Conservation (phyloP, 1,284 basidiomycete species). For the Cutaneotrichosporon dermatis region DNA sequence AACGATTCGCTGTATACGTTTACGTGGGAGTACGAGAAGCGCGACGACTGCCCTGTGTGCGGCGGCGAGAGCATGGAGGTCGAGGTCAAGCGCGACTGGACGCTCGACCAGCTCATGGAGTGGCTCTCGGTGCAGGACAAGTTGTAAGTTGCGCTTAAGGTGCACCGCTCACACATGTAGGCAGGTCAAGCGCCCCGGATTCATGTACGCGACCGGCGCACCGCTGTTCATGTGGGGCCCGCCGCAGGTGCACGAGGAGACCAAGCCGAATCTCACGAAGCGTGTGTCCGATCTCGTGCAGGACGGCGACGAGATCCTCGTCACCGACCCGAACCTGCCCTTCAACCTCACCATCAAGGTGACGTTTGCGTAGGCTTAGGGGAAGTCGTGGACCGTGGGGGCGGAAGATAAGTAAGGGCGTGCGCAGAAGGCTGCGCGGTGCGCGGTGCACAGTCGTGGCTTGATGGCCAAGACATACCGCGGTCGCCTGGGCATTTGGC, state of each 20-base stretch:
- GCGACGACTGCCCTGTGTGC: constrained; percentile 93
- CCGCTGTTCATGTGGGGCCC: constrained; percentile 91
- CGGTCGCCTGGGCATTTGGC: no score
- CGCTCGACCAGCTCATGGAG: constrained; percentile 79
- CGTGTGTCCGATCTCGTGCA: constrained; percentile 73
- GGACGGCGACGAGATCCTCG: constrained; percentile 70
- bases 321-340: constrained; percentile 82
- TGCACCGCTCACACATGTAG: constrained; percentile 50
- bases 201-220: constrained; percentile 59
- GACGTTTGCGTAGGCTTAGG: constrained; percentile 19
- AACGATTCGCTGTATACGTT: constrained; percentile 96
- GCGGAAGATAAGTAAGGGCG: no score
- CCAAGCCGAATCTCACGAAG: constrained; percentile 82
- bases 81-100: constrained; percentile 63
- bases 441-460: no score
- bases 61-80: constrained; percentile 81
- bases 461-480: no score
- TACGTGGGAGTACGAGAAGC: constrained; percentile 92
- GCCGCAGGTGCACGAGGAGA: constrained; percentile 78
- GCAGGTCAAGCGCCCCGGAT: constrained; percentile 87
- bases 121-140: constrained; percentile 76
- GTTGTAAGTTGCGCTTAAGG: constrained; percentile 58
- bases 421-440: no score
- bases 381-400: no score
- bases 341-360: constrained; percentile 75